A percentile compares a stretch with the other conserved stretches of the same genome.
These are phyloP conservation scores for Fusarium sp. DNA, from an alignment of 2,329 filamentous ascomycete species.

Conservation along the genomic window DNA sequence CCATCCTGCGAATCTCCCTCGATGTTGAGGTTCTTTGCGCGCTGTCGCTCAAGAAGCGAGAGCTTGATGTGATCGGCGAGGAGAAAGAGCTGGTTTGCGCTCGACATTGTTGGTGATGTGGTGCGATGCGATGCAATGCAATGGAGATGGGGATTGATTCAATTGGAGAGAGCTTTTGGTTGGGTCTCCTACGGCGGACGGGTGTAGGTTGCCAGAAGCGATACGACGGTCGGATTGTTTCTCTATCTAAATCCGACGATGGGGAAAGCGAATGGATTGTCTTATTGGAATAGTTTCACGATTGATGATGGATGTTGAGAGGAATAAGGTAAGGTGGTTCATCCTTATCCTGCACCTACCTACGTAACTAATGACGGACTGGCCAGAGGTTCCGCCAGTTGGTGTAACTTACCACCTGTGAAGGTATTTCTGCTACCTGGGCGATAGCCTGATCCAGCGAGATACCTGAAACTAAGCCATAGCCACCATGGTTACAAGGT, in stretches of 20 bases:
- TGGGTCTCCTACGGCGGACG: background rate
- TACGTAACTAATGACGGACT: slow-evolving; percentile 30
- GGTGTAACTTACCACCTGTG: slow-evolving; percentile 3
- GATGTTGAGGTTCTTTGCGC: slow-evolving; percentile 85
- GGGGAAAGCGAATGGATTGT: background rate
- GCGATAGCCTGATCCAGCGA: background rate
- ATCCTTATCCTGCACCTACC: slow-evolving; percentile 5
- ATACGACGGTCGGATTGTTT: background rate
- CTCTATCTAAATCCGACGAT: background rate
- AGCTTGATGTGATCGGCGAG: slow-evolving; percentile 98
- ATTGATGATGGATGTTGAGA: slow-evolving; percentile 30
- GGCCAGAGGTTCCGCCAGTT: slow-evolving; percentile 15
- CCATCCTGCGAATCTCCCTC: slow-evolving; percentile 86
- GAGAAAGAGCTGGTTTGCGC: slow-evolving; percentile 85
- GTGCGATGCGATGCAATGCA: background rate
- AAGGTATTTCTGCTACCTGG: slow-evolving; percentile 22
- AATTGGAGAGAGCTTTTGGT: slow-evolving; percentile 9
- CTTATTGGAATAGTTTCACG: background rate
- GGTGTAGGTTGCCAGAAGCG: background rate
- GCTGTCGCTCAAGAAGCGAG: slow-evolving; percentile 91
- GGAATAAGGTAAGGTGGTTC: slow-evolving; percentile 6
- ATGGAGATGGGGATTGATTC: slow-evolving; percentile 14
- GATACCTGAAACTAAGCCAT: background rate
- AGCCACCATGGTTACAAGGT: slow-evolving; percentile 7
- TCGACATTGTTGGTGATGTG: slow-evolving; percentile 56